Evolutionary conservation across 2,329 filamentous ascomycete species (phyloP).

Genomic region (Sclerotinia minor): DNA sequence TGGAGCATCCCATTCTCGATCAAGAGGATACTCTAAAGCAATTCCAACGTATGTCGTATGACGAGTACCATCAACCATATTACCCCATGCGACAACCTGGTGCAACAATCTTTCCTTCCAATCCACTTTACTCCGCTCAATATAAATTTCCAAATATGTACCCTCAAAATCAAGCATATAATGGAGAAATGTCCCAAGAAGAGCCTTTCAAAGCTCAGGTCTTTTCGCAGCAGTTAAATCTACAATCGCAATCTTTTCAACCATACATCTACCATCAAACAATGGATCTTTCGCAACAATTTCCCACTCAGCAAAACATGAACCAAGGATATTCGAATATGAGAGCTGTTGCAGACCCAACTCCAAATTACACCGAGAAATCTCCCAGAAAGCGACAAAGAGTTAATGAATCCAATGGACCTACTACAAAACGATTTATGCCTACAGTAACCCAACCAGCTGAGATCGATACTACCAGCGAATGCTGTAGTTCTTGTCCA

Average conservation of each 20-base stretch:
- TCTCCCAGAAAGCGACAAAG: constrained; percentile 15
- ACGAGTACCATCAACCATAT: constrained; percentile 15
- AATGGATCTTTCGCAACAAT: constrained; percentile 4
- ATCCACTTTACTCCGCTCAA: not conserved
- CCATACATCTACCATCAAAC: not conserved
- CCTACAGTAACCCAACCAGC: not conserved
- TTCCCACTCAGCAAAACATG: not conserved
- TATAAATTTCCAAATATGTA: not conserved
- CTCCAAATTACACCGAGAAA: constrained; percentile 10
- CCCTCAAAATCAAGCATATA: not conserved
- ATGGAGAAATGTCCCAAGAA: not conserved
- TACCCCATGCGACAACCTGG: constrained; percentile 9
- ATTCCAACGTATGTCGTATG: constrained; percentile 3
- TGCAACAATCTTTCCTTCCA: not conserved
- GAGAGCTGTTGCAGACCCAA: not conserved
- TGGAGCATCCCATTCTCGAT: not conserved
- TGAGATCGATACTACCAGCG: constrained; percentile 25
- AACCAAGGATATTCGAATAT: not conserved
- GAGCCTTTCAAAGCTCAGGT: not conserved
- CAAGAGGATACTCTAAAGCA: constrained; percentile 11
- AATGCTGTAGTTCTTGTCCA: constrained; percentile 39
- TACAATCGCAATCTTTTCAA: constrained; percentile 11
- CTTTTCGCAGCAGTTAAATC: constrained; percentile 9
- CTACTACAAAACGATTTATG: not conserved
- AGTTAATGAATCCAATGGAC: not conserved